Base-by-base conservation (phyloP, 2,329 filamentous ascomycete genomes). In the Aspergillus luchuensis region DNA sequence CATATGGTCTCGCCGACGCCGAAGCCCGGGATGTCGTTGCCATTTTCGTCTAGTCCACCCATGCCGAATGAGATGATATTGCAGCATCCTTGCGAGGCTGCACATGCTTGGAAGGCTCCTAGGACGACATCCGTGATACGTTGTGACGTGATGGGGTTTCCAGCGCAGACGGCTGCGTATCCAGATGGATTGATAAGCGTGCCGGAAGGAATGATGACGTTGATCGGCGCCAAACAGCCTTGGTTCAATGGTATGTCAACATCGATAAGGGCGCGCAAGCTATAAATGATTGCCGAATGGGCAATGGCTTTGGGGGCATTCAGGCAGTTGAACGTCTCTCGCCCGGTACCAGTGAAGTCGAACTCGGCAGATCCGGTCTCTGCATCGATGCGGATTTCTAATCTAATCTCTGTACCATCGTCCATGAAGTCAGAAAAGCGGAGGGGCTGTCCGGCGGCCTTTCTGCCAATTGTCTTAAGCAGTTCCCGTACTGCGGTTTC, bases 1-100 rank as follows among this genome's bases (percentile, higher is more conserved):
- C 91, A 90, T 62, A 95, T 94, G 2, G 91, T 95, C 75, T 95
- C 91, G 74, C 94, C 94, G 79, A 94, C 94, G 8, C 91, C 91
- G 71, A 95, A 95, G 0, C 91, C 91, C 36, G 87, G 86, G n/a
- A 86, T 81, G 17, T 71, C 68, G 5, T 83, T 82, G 57, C 85
- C 82, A 52, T 84, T 79, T 4, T 82, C 81, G 28, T 84, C 75
- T 62, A 89, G 88, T 47, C 90, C 90, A 68, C 91, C 91, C 3
- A 62, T 74, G 62, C 90, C 91, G 70, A 95, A 95, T 0, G 91
- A 94, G 5, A 95, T 82, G 73, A 94, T 94, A 76, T 95, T 95
- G 75, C 88, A 91, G 76, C 91, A 89, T 53, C 91, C 91, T 71
- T 95, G 91, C 17, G 82, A 87, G 41, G 91, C 91, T 4, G 91